Conservation (phyloP, 1,284 basidiomycete genomes). For the Sutorius eximius region DNA sequence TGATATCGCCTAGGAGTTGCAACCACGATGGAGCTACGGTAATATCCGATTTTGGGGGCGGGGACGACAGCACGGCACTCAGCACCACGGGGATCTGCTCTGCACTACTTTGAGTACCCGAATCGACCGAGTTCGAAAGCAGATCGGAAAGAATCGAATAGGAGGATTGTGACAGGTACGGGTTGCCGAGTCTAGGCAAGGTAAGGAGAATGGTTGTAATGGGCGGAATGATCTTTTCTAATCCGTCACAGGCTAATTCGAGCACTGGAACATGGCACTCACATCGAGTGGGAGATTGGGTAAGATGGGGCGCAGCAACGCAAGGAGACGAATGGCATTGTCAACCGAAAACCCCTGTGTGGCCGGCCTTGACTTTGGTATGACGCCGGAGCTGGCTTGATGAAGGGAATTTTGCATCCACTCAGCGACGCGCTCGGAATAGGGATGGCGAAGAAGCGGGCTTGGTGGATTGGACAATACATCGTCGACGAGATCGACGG, state of each 20-base stretch:
- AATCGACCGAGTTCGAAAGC: constrained; percentile 50
- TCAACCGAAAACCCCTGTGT: constrained; percentile 67
- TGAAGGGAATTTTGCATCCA: constrained; percentile 73
- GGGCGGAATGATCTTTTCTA: constrained; percentile 61
- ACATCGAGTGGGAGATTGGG: constrained; percentile 66
- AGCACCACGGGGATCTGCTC: constrained; percentile 70
- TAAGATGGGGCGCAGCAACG: constrained; percentile 68
- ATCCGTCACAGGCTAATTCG: constrained; percentile 10
- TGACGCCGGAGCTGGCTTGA: constrained; percentile 63
- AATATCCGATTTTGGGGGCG: constrained; percentile 66
- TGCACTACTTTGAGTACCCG: constrained; percentile 44
- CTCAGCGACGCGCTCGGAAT: constrained; percentile 74
- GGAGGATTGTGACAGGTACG: constrained; percentile 81
- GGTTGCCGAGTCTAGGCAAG: constrained; percentile 79
- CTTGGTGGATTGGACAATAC: constrained; percentile 74
- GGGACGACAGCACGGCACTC: constrained; percentile 70
- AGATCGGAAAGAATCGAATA: constrained; percentile 81
- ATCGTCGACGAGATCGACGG: constrained; percentile 82
- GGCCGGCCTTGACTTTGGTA: constrained; percentile 56
- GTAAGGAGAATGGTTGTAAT: constrained; percentile 72
- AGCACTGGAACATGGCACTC: constrained; percentile 30
- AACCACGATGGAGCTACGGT: constrained; percentile 73
- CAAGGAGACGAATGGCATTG: constrained; percentile 78
- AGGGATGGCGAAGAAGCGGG: constrained; percentile 82
- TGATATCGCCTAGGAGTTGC: constrained; percentile 65